Conservation (phyloP, 352 stramenopile genomes). For the Halophytophthora polymorphica region DNA sequence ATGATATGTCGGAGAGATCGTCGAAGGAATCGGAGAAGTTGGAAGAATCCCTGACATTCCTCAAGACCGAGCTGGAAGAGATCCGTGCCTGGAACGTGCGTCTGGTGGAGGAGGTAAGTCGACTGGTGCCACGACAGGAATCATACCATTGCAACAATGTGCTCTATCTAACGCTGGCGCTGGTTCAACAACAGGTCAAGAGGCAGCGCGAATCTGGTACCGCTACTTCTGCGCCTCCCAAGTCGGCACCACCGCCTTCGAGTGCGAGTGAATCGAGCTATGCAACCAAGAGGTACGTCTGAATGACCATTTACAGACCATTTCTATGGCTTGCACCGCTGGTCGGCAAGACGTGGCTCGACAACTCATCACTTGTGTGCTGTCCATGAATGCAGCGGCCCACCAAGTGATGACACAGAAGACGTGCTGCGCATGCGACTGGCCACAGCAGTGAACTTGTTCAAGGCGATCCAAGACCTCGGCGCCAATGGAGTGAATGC, state of each 20-base stretch:
- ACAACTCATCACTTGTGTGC: conserved; percentile 2
- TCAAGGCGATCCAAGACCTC: conserved; percentile 26
- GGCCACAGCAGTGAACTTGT: conserved; percentile 20
- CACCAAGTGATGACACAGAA: conserved; percentile 13
- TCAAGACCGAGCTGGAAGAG: conserved; percentile 19
- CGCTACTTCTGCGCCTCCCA: background rate
- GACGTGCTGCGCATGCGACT: conserved; percentile 15
- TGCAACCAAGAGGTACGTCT: conserved; percentile 14
- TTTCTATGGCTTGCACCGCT: background rate
- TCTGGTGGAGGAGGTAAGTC: conserved; percentile 19
- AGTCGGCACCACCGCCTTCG: conserved; percentile 2
- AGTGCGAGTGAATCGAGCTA: background rate
- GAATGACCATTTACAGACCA: no score
- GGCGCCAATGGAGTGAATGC: conserved; percentile 14
- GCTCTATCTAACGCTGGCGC: conserved; percentile 12
- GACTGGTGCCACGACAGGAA: background rate
- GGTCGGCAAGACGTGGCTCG: background rate
- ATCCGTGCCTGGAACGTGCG: conserved; percentile 12
- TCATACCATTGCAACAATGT: background rate
- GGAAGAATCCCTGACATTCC: conserved; percentile 18
- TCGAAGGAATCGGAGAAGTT: no score
- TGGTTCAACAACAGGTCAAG: conserved; percentile 13
- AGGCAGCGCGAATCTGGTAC: conserved; percentile 11
- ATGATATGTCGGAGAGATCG: conserved; percentile 12
- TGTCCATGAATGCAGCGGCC: conserved; percentile 11